A percentile compares a stretch with the other conserved stretches of the same genome.
Conservation (phyloP, 495 filamentous ascomycete genomes). For the Aspergillus bertholletiae region DNA sequence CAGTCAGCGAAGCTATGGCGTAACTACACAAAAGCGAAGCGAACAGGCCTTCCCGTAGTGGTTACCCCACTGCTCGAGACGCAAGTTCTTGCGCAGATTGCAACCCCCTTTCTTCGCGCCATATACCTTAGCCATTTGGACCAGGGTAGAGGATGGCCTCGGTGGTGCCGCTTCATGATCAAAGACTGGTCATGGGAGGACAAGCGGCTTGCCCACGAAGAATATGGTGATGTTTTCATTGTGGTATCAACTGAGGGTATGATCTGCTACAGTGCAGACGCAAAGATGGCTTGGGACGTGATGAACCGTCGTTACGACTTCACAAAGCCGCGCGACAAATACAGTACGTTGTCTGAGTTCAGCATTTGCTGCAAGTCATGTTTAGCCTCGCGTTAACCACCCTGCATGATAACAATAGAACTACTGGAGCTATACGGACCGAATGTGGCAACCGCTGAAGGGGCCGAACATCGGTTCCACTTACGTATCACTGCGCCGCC, state of each 20-base stretch:
- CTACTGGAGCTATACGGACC: no score
- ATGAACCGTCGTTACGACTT: not conserved
- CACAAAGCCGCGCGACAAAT: not conserved
- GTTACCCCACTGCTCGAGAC: not conserved
- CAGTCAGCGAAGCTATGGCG: no score
- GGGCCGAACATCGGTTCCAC: no score
- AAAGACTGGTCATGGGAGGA: constrained; percentile 1
- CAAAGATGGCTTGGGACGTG: not conserved
- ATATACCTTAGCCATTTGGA: not conserved
- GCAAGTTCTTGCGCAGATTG: not conserved
- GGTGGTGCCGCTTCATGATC: not conserved
- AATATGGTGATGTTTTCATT: not conserved
- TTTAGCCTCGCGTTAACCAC: no score
- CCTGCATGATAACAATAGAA: no score
- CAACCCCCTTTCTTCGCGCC: not conserved
- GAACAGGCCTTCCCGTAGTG: no score
- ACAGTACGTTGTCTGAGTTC: no score
- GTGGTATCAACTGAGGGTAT: not conserved
- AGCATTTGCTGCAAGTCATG: no score
- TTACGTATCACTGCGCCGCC: no score
- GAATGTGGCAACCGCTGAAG: no score
- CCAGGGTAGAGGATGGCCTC: not conserved
- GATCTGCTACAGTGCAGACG: not conserved
- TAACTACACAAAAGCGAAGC: no score
- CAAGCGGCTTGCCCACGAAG: not conserved